Evolutionary conservation across 345 rosid genomes (phyloP), one percentile per base, ranked within the genome.

Genomic region (Corchorus olitorius): DNA sequence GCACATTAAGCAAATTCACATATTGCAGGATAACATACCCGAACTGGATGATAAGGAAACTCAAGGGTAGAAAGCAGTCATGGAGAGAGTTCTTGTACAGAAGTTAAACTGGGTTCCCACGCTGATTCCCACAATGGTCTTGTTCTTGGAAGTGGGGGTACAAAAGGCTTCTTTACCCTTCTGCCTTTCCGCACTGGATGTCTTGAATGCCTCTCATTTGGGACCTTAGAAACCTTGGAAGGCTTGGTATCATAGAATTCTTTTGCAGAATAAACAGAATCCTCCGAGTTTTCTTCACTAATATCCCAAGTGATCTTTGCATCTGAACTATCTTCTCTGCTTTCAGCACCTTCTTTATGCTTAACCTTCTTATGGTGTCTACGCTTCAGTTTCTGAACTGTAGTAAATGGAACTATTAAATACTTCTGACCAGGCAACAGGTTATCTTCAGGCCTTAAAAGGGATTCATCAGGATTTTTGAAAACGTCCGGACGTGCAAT

Each of bases 61-160:
- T 45, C 20, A 8, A 50, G 75, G 75, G 56, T 12, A 19, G 69
- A 11, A 35, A 35, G 8, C 13, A 5, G 48, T 84, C 85, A 85
- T 69, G 88, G 88, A 74, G 91, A 91, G 35, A 87, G 52, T 78
- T 90, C 92, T 77, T 84, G 81, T 33, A 88, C 72, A 60, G 90
- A 90, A 17, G 82, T 75, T 75, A 90, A 78, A 79, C 84, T 79
- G 1, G 94, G 94, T 64, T 87, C 87, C 94, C 91, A 88, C 7
- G 69, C 73, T 3, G 74, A 41, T 22, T 75, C 80, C 48, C 60
- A 72, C 22, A 50, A 16, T 4, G 15, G 10, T 59, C 76, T 84
- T 61, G 66, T 61, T 68, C 65, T 84, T 0, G 83, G 89, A 5
- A 89, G 84, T 5, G 89, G 92, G 11, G 92, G 90, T 55, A 84